Evolutionary conservation across 176 grass and related monocot species (phyloP).

Genomic region (Musa beccarii): DNA sequence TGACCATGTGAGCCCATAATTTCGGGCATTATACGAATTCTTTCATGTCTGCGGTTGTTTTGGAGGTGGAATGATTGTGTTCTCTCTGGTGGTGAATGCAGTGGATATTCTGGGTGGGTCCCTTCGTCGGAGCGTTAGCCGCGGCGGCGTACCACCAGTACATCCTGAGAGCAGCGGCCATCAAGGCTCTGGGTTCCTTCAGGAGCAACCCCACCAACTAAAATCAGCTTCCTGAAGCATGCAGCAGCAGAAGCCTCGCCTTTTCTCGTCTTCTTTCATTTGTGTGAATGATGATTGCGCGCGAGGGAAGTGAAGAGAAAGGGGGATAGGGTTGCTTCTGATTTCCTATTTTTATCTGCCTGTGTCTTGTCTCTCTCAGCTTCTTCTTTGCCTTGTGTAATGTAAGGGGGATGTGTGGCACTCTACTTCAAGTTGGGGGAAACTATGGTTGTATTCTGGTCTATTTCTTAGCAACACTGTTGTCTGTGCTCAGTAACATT

Average conservation of each 20-base stretch:
- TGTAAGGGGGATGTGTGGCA: background rate
- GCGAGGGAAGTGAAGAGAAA: background rate
- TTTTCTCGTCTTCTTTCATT: background rate
- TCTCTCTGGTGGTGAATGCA: background rate
- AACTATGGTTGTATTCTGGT: background rate
- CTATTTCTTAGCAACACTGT: background rate
- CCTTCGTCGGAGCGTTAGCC: conserved; percentile 3
- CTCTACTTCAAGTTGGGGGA: background rate
- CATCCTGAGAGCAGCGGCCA: conserved; percentile 13
- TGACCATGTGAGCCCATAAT: background rate
- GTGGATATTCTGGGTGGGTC: conserved; percentile 22
- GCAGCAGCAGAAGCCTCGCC: background rate
- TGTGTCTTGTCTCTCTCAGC: background rate
- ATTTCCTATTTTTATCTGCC: background rate
- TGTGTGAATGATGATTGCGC: background rate
- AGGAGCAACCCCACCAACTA: conserved; percentile 20
- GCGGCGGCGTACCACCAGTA: conserved; percentile 19
- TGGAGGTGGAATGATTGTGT: background rate
- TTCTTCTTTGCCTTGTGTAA: background rate
- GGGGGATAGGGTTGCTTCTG: background rate
- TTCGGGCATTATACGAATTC: background rate
- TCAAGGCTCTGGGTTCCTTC: conserved; percentile 18
- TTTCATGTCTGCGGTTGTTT: background rate
- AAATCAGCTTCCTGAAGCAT: background rate
- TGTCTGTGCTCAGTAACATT: too few relatives aligned